Percentiles rank a stretch among this genome's conserved stretches.
phyloP scores from a whole-genome alignment of 257 asterid species.

The Prunella vulgaris region DNA sequence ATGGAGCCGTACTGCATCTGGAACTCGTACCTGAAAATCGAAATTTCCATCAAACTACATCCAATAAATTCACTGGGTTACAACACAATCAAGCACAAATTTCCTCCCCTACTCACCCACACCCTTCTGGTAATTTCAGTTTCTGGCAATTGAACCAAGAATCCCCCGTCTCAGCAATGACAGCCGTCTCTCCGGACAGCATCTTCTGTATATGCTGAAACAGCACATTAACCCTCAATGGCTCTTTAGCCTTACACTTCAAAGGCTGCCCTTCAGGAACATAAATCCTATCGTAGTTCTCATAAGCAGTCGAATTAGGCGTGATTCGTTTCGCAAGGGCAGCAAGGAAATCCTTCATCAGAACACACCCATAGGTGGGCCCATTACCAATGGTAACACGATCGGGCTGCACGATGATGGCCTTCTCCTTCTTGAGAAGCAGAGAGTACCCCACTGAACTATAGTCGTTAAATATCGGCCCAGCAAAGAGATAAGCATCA shows the following conservation, averaged over 20 bases:
- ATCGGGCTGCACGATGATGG: slow-evolving; percentile 33
- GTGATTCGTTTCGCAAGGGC: slow-evolving; percentile 28
- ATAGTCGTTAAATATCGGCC: slow-evolving; percentile 41
- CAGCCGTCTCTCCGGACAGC: slow-evolving; percentile 32
- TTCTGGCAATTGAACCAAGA: slow-evolving; percentile 47
- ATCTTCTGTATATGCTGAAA: slow-evolving; percentile 37
- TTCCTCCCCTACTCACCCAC: slow-evolving; percentile 30
- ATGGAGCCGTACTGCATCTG: slow-evolving; percentile 64
- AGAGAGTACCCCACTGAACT: slow-evolving; percentile 40
- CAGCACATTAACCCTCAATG: slow-evolving; percentile 41
- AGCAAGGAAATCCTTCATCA: slow-evolving; percentile 32
- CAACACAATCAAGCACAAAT: too few relatives aligned
- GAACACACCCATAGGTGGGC: slow-evolving; percentile 33
- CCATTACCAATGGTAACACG: slow-evolving; percentile 33
- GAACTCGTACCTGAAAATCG: slow-evolving; percentile 39
- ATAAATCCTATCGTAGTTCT: slow-evolving; percentile 35
- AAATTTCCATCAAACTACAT: slow-evolving; percentile 4
- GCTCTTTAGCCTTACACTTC: slow-evolving; percentile 25
- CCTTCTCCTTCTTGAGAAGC: slow-evolving; percentile 39
- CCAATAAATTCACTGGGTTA: too few relatives aligned
- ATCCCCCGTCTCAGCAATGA: slow-evolving; percentile 41
- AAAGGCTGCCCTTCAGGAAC: slow-evolving; percentile 30
- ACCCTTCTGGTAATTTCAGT: slow-evolving; percentile 29
- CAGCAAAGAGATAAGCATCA: slow-evolving; percentile 36
- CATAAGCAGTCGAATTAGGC: slow-evolving; percentile 32